Evolutionary conservation across 1,284 basidiomycete genomes (phyloP), one percentile per base, ranked within the genome.

Genomic region (Stygiomarasmius scandens): DNA sequence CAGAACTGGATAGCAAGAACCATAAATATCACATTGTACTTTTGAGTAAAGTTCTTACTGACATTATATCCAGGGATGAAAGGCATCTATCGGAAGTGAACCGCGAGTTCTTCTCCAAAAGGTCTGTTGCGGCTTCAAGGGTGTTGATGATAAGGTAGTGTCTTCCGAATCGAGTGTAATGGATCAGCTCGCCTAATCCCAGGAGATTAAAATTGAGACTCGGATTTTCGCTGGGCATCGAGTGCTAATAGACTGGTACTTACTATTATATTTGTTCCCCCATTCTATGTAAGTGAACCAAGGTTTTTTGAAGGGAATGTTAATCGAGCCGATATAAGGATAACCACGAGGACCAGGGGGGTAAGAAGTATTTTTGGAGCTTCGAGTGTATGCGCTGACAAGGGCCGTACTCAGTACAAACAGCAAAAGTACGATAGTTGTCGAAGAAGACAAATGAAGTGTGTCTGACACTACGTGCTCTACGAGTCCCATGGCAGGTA

Each of bases 101-200:
- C 6, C 50, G 52, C 1, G 69, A 66, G 14, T 65, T 61, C 25
- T 69, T 67, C 11, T 71, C 69, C 11, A 73, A 60, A 3, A 72
- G 58, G 16, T 71, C 69, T 41, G 64, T 43, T 20, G 58, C 62
- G 2, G 61, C 67, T 54, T 72, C 58, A 44, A 67, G 53, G 19
- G 70, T 66, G 54, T 66, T 69, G 19, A 73, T 54, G 16, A 73
- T 59, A 16, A 73, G 54, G 27, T 67, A 57, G 2, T 61, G 61
- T 44, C 65, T 63, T 0, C 69, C 67, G 22, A 32, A 32, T 12
- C 45, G 12, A 47, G 25, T 14, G 22, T 47, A 47, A 4, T 32
- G 29, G 12, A 47, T 5, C 6, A 47, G 45, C 3, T 47, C 22
- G 22, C n/a, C 45, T 47, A 20, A 5, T 20, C 22, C n/a, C n/a